A percentile compares a stretch with the other conserved stretches of the same genome.
Conservation (phyloP, 305 asterid genomes). For the Rubia tinctorum region DNA sequence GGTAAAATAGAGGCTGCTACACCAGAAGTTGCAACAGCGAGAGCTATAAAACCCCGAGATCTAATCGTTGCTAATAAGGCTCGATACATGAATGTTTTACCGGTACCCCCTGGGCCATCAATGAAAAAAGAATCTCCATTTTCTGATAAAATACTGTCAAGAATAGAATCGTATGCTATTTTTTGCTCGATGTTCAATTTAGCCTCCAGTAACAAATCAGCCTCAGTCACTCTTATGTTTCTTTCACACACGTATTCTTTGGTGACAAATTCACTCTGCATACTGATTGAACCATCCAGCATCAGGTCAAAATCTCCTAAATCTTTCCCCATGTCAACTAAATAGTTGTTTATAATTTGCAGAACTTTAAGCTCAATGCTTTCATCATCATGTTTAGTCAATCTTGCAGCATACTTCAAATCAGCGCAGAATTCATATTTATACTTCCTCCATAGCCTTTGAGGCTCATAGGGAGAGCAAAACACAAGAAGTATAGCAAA, state of each 20-base stretch:
- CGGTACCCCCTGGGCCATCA: no score
- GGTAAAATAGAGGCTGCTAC: no score
- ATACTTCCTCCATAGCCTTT: no score
- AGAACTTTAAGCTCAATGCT: not conserved
- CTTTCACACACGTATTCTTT: not conserved
- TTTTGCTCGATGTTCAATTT: not conserved
- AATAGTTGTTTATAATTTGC: not conserved
- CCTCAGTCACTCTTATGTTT: not conserved
- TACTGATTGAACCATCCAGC: not conserved
- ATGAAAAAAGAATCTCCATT: not conserved
- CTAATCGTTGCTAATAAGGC: no score
- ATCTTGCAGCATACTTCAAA: no score
- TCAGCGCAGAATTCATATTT: no score
- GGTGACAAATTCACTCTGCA: not conserved
- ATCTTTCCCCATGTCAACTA: not conserved
- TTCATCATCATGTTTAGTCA: no score
- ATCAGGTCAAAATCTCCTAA: not conserved
- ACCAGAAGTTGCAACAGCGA: no score
- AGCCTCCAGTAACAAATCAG: not conserved
- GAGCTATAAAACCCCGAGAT: no score
- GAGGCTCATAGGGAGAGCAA: no score
- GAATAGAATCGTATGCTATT: not conserved
- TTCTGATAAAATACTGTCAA: not conserved
- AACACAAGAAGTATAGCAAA: no score
- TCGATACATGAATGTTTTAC: no score